Evolutionary conservation across 2,329 filamentous ascomycete genomes (phyloP).

Genomic region (Pseudofabraea citricarpa): DNA sequence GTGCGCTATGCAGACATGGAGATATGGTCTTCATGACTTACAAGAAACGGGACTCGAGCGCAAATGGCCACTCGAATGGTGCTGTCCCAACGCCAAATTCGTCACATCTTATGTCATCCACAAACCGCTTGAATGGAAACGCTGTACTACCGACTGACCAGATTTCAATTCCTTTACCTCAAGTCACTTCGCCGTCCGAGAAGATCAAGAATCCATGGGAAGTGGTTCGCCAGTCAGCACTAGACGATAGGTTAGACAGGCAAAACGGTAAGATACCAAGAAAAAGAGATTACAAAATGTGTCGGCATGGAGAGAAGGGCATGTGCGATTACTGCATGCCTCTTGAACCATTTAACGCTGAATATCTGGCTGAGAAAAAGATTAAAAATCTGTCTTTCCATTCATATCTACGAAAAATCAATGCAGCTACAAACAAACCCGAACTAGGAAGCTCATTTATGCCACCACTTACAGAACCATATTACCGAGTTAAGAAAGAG

Average conservation of each 20-base stretch:
- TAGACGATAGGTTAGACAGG: constrained; percentile 84
- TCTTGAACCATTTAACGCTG: constrained; percentile 85
- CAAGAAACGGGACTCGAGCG: constrained; percentile 48
- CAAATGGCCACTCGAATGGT: constrained; percentile 36
- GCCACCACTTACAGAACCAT: constrained; percentile 88
- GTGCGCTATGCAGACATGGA: constrained; percentile 70
- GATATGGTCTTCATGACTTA: constrained; percentile 88
- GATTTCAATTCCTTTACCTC: constrained; percentile 55
- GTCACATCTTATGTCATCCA: constrained; percentile 32
- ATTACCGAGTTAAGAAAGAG: constrained; percentile 80
- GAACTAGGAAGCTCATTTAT: constrained; percentile 94
- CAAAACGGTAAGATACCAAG: constrained; percentile 84
- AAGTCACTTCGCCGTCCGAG: constrained; percentile 48
- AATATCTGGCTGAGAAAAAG: constrained; percentile 89
- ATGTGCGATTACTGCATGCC: constrained; percentile 99
- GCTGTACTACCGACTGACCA: constrained; percentile 66
- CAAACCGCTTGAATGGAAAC: constrained; percentile 74
- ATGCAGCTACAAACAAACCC: constrained; percentile 92
- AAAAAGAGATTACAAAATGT: constrained; percentile 76
- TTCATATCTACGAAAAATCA: constrained; percentile 89
- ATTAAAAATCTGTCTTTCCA: constrained; percentile 99
- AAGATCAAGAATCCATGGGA: constrained; percentile 90
- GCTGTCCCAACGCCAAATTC: constrained; percentile 24
- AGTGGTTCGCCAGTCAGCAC: constrained; percentile 75
- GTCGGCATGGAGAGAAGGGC: constrained; percentile 89